These are phyloP conservation scores for Wallemia ichthyophaga DNA, from an alignment of 1,284 basidiomycete species.

Conservation along the genomic window DNA sequence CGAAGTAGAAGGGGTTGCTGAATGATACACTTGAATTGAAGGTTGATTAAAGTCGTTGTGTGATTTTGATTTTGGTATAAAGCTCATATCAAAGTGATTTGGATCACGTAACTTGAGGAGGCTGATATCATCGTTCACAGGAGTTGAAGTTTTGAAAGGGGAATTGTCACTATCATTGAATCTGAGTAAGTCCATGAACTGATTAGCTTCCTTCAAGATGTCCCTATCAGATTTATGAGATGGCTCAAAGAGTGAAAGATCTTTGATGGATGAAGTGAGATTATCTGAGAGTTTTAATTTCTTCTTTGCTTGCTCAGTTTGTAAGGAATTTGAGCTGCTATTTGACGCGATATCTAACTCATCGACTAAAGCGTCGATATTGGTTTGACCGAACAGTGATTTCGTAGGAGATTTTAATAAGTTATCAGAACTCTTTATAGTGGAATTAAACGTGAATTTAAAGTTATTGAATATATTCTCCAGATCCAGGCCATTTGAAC, in stretches of 20 bases:
- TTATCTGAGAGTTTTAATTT: background rate
- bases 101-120: background rate
- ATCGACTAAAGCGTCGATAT: background rate
- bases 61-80: background rate
- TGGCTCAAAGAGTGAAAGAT: background rate
- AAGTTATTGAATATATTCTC: background rate
- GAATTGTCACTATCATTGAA: background rate
- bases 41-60: background rate
- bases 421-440: background rate
- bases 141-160: background rate
- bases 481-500: background rate
- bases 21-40: background rate
- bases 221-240: background rate
- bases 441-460: background rate
- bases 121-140: background rate
- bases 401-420: background rate
- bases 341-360: background rate
- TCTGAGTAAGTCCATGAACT: background rate
- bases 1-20: background rate
- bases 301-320: slow-evolving; percentile 1
- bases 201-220: background rate
- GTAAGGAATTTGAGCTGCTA: background rate
- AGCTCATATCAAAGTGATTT: background rate
- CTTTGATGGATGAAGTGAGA: background rate
- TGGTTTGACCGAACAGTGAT: background rate